These are phyloP conservation scores for Colletotrichum agaves DNA, from an alignment of 2,329 filamentous ascomycete species.

Conservation along the genomic window DNA sequence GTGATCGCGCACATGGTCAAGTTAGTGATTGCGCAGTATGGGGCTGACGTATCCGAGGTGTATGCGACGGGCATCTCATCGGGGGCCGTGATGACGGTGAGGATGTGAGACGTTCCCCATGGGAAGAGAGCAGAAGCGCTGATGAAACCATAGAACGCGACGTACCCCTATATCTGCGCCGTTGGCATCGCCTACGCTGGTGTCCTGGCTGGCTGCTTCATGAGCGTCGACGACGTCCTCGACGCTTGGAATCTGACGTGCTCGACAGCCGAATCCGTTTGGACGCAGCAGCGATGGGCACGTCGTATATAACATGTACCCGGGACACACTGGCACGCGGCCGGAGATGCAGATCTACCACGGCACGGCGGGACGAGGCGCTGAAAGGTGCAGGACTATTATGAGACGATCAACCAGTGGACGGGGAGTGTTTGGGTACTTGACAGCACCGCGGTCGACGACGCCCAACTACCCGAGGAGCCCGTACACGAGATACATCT, in stretches of 20 bases:
- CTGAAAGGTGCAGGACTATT: constrained; percentile 64
- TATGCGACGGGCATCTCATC: constrained; percentile 61
- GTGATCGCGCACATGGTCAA: constrained; percentile 67
- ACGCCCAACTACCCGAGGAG: constrained; percentile 48
- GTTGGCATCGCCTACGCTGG: constrained; percentile 63
- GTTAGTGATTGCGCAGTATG: constrained; percentile 59
- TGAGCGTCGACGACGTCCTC: constrained; percentile 50
- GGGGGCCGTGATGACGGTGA: constrained; percentile 63
- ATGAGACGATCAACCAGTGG: constrained; percentile 68
- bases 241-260: constrained; percentile 66
- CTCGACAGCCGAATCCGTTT: constrained; percentile 59
- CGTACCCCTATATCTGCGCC: constrained; percentile 65
- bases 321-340: constrained; percentile 58
- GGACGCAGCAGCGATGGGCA: constrained; percentile 55
- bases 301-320: constrained; percentile 59
- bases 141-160: constrained; percentile 49
- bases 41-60: constrained; percentile 56
- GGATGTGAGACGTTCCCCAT: background rate
- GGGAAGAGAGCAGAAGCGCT: background rate
- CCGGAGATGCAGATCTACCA: constrained; percentile 71
- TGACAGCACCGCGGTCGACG: constrained; percentile 45
- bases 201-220: constrained; percentile 67
- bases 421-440: constrained; percentile 60
- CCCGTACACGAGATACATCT: constrained; percentile 53
- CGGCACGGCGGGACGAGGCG: constrained; percentile 59